phyloP scores from a whole-genome alignment of 176 grass and related monocot species.

The Stipa capillata region DNA sequence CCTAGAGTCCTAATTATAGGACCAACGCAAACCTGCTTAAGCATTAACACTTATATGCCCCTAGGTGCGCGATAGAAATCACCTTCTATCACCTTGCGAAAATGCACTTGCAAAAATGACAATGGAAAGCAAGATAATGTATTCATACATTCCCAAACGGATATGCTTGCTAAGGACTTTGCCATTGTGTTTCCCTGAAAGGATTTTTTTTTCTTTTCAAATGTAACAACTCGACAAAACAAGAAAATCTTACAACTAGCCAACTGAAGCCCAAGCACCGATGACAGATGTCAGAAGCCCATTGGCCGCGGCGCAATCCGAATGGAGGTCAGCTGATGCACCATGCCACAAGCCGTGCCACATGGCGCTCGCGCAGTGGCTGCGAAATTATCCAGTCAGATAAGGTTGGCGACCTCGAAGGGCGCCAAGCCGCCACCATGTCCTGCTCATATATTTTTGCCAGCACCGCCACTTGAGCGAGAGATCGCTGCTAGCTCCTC shows the following conservation, averaged over 20 bases:
- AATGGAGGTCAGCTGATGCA: background rate
- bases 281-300: slow-evolving; percentile 13
- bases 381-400: slow-evolving; percentile 62
- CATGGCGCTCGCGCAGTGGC: slow-evolving; percentile 36
- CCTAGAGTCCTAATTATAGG: too few relatives aligned
- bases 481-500: slow-evolving; percentile 2
- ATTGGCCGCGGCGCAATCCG: slow-evolving; percentile 34
- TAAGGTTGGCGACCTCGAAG: slow-evolving; percentile 32
- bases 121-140: too few relatives aligned
- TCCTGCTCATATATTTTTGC: slow-evolving; percentile 37
- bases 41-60: too few relatives aligned
- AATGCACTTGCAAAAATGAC: too few relatives aligned
- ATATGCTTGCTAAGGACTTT: too few relatives aligned
- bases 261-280: background rate
- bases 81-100: too few relatives aligned
- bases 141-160: too few relatives aligned
- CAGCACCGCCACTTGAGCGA: background rate
- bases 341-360: too few relatives aligned
- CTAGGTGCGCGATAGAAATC: too few relatives aligned
- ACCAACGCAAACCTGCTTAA: too few relatives aligned
- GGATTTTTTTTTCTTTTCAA: too few relatives aligned
- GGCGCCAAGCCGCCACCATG: background rate
- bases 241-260: slow-evolving; percentile 2
- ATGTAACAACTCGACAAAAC: background rate
- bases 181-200: too few relatives aligned